Evolutionary conservation across 805 yeast species (phyloP).

Genomic region (Sugiyamaella mastotermitis): DNA sequence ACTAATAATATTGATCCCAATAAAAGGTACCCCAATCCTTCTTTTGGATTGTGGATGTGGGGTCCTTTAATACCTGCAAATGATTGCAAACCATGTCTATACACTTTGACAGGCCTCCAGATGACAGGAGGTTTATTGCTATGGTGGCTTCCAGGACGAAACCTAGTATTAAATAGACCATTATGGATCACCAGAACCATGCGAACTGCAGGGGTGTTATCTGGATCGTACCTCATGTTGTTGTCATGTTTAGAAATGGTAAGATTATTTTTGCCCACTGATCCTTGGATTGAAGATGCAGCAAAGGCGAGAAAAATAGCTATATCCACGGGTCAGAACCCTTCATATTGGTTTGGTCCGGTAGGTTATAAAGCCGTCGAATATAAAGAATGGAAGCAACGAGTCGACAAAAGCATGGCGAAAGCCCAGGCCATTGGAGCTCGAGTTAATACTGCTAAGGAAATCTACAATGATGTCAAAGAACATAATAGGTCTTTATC

Average conservation of each 20-base stretch:
- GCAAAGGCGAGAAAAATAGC: constrained; percentile 46
- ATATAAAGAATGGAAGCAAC: constrained; percentile 25
- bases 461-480: constrained; percentile 15
- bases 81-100: constrained; percentile 52
- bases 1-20: no score
- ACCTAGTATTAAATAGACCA: constrained; percentile 1
- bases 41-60: constrained; percentile 55
- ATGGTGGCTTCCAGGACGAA: constrained; percentile 20
- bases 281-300: constrained; percentile 74
- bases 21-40: constrained; percentile 37
- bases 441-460: constrained; percentile 10
- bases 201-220: constrained; percentile 29
- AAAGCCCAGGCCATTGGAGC: constrained; percentile 15
- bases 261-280: constrained; percentile 40
- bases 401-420: constrained; percentile 20
- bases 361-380: constrained; percentile 47
- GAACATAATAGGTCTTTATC: constrained; percentile 15
- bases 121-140: constrained; percentile 25
- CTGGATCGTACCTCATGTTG: constrained; percentile 46
- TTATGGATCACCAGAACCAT: constrained; percentile 27
- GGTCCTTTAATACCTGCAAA: constrained; percentile 73
- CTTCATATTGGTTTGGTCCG: constrained; percentile 66
- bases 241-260: constrained; percentile 52
- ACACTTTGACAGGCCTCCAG: constrained; percentile 48
- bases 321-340: constrained; percentile 40